These are phyloP conservation scores for Linnemannia zychae DNA, from an alignment of 192 early-diverging fungal genomes.

Conservation along the genomic window DNA sequence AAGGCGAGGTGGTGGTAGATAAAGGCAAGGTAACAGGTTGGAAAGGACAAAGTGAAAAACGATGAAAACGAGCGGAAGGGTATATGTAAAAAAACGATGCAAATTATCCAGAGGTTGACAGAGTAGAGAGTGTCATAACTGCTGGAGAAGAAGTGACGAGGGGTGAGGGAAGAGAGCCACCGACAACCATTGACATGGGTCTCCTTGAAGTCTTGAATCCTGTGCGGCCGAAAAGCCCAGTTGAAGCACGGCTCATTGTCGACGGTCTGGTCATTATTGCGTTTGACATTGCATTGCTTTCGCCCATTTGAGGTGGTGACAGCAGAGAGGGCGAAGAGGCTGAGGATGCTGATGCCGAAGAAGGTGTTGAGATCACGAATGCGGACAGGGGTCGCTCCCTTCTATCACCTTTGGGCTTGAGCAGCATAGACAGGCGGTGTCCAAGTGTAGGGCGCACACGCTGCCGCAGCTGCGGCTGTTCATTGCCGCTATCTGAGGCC, in stretches of 20 bases:
- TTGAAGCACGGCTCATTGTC: neutral
- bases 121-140: neutral
- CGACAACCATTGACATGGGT: slow-evolving; percentile 20
- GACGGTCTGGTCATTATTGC: neutral
- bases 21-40: neutral
- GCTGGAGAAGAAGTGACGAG: neutral
- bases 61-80: neutral
- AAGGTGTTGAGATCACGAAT: neutral
- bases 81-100: neutral
- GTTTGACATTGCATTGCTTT: neutral
- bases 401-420: slow-evolving; percentile 15
- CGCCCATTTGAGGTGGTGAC: neutral
- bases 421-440: slow-evolving; percentile 23
- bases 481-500: neutral
- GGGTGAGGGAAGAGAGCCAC: neutral
- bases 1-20: neutral
- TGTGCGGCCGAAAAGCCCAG: neutral
- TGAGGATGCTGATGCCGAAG: neutral
- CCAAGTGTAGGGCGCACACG: slow-evolving; percentile 12
- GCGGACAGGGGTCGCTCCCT: slow-evolving; percentile 4
- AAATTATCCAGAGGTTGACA: neutral
- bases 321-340: neutral
- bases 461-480: neutral
- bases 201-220: neutral
- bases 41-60: neutral